These are phyloP conservation scores for Angomonas deanei DNA, from an alignment of 208 protist species.

Conservation along the genomic window DNA sequence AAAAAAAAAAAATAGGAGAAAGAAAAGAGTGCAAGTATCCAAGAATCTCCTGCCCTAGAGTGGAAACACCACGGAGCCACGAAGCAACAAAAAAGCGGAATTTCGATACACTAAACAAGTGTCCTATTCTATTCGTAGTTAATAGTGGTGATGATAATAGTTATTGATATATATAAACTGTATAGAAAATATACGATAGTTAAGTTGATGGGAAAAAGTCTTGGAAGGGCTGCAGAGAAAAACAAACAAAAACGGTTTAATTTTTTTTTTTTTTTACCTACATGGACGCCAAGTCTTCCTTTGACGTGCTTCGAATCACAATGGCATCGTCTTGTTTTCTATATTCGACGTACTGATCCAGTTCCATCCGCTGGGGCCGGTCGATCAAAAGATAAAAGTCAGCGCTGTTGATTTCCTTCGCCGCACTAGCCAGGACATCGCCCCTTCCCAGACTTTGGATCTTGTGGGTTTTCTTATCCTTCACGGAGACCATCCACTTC, in stretches of 20 bases:
- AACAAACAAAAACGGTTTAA: neutral
- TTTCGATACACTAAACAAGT: neutral
- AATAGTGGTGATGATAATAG: neutral
- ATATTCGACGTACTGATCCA: constrained; percentile 29
- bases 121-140: constrained; percentile 1
- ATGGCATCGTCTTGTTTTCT: constrained; percentile 31
- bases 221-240: neutral
- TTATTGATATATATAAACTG: neutral
- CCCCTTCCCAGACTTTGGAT: constrained; percentile 36
- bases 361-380: constrained; percentile 26
- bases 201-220: neutral
- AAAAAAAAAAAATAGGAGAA: no score
- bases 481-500: constrained; percentile 43
- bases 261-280: constrained; percentile 5
- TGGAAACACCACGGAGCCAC: no score
- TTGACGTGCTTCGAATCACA: constrained; percentile 47
- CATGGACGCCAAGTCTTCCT: constrained; percentile 28
- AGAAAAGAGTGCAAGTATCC: no score
- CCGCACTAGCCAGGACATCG: constrained; percentile 33
- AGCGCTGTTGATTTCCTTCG: constrained; percentile 38
- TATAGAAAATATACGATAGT: neutral
- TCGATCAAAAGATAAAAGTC: constrained; percentile 52
- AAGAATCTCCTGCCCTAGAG: no score
- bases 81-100: no score
- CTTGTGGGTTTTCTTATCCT: constrained; percentile 21